Base-by-base conservation (phyloP, 208 protist species). In the Crithidia thermophila region DNA sequence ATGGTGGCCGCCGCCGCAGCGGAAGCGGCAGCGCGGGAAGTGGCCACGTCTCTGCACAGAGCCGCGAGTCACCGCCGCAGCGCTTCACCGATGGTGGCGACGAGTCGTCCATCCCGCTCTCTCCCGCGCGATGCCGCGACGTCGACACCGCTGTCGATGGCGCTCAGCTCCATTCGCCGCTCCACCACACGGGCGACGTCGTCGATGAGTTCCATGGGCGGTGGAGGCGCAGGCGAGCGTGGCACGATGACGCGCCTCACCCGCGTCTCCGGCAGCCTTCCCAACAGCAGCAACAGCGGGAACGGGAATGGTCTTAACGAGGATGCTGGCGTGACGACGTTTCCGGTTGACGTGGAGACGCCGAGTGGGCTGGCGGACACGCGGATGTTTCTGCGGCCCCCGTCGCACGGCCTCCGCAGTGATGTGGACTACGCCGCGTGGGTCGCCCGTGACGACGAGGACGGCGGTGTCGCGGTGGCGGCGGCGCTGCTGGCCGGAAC, bases 101-200 rank as follows among this genome's bases (percentile, higher is more conserved):
- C n/a, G n/a, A n/a, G n/a, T n/a, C n/a, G n/a, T n/a, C n/a, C n/a
- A n/a, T n/a, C n/a, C n/a, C n/a, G n/a, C n/a, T n/a, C n/a, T n/a
- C n/a, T 58, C 46, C 56, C 56, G 34, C 55, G 43, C 14, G 66
- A 55, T n/a, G 43, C n/a, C n/a, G n/a, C 43, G n/a, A 52, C 57
- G 6, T 9, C 43, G 16, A 63, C 57, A 5, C 66, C 47, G 11
- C 51, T 49, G 25, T 72, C 66, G 9, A 27, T 57, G 20, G 45
- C 66, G 18, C 27, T 43, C 36, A 72, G 56, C 55, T 56, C 66
- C n/a, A 63, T 72, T 20, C 66, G 55, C 36, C 45, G 52, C 30
- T 72, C 66, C 47, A 20, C 27, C 55, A 49, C 55, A 36, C 55
- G 55, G 1, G 39, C 10, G 0, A 49, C 55, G 36, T 33, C 51